phyloP scores from a whole-genome alignment of 805 yeast genomes.

The Wickerhamomyces pijperi region DNA sequence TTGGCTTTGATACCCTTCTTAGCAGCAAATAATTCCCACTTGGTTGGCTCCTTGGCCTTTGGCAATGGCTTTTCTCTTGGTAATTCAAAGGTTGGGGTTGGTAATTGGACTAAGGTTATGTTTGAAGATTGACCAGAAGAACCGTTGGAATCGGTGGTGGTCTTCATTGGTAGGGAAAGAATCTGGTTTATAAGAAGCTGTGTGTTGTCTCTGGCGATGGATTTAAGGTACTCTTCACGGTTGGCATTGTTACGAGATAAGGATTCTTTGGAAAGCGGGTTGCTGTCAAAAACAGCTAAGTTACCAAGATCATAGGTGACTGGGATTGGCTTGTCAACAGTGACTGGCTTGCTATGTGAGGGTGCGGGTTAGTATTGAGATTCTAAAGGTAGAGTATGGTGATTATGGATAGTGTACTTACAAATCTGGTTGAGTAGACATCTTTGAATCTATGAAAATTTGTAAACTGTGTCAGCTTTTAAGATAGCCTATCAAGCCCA shows the following conservation, averaged over 20 bases:
- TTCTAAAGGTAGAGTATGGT: too few species aligned
- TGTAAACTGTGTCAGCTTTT: too few species aligned
- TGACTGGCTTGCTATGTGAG: neutral
- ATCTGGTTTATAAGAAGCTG: slow-evolving; percentile 87
- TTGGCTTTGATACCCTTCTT: slow-evolving; percentile 90
- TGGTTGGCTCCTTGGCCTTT: slow-evolving; percentile 82
- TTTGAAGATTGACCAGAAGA: slow-evolving; percentile 53
- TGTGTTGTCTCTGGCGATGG: slow-evolving; percentile 79
- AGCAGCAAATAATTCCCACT: slow-evolving; percentile 95
- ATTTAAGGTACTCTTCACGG: slow-evolving; percentile 53
- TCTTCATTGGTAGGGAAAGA: slow-evolving; percentile 77
- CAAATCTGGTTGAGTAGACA: neutral
- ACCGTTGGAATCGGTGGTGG: slow-evolving; percentile 65
- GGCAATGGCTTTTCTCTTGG: slow-evolving; percentile 96
- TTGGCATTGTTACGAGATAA: slow-evolving; percentile 40
- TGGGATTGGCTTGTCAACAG: slow-evolving; percentile 83
- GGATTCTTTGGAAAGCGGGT: slow-evolving; percentile 61
- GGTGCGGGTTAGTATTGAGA: neutral
- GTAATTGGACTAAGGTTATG: slow-evolving; percentile 74
- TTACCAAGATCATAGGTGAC: slow-evolving; percentile 85
- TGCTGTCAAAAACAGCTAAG: slow-evolving; percentile 80
- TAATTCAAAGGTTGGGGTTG: slow-evolving; percentile 68
- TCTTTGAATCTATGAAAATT: too few species aligned
- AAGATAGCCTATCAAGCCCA: neutral
- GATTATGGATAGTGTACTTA: too few species aligned